These are phyloP conservation scores for Pichia sp. DNA, from an alignment of 1,139 yeast species.

Conservation along the genomic window DNA sequence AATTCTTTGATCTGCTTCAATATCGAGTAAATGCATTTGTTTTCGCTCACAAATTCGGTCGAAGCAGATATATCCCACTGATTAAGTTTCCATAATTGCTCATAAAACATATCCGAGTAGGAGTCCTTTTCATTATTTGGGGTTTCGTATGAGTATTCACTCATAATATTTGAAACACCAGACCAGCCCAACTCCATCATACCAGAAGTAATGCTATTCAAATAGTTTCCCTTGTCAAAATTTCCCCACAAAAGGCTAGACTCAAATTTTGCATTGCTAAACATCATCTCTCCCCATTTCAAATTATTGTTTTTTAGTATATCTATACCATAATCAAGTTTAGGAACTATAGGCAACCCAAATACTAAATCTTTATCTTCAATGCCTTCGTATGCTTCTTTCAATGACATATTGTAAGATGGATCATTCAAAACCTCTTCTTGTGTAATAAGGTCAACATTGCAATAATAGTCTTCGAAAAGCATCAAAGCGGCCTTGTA, in stretches of 20 bases:
- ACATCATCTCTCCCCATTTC: slow-evolving; percentile 42
- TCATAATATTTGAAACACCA: slow-evolving; percentile 42
- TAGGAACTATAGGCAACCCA: slow-evolving; percentile 59
- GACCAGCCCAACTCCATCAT: slow-evolving; percentile 44
- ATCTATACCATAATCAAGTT: slow-evolving; percentile 48
- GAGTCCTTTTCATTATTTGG: slow-evolving; percentile 9
- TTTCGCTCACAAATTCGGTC: slow-evolving; percentile 32
- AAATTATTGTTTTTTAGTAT: slow-evolving; percentile 36
- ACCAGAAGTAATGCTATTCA: slow-evolving; percentile 34
- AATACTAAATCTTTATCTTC: slow-evolving; percentile 58
- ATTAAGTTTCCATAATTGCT: slow-evolving; percentile 68
- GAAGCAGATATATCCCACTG: slow-evolving; percentile 64
- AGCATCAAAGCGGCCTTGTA: slow-evolving; percentile 49
- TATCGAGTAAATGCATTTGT: slow-evolving; percentile 44
- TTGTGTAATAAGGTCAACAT: slow-evolving; percentile 5
- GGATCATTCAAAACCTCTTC: slow-evolving; percentile 13
- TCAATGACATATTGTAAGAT: slow-evolving; percentile 28
- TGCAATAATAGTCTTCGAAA: slow-evolving; percentile 46
- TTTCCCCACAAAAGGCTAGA: slow-evolving; percentile 31
- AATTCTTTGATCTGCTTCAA: slow-evolving; percentile 41
- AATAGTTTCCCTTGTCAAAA: background rate
- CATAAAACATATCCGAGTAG: slow-evolving; percentile 28
- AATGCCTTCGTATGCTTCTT: slow-evolving; percentile 44
- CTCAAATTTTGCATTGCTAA: slow-evolving; percentile 56
- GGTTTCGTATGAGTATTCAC: slow-evolving; percentile 18